Base-by-base conservation (phyloP, 2,329 filamentous ascomycete species). In the Fusarium sp. region DNA sequence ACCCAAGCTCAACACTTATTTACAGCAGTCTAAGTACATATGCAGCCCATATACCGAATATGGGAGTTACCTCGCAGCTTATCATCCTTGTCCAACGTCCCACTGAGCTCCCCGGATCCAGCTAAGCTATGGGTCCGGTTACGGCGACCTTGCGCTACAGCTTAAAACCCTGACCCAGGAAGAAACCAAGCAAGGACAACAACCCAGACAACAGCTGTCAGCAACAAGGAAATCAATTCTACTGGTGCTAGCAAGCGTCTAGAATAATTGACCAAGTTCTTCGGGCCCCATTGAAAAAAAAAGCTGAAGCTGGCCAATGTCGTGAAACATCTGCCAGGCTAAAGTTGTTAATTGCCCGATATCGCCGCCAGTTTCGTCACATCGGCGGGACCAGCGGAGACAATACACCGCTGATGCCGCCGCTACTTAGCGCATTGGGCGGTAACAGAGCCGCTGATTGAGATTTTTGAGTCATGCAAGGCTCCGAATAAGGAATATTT, bases 101-200 rank as follows among this genome's bases (percentile, higher is more conserved):
- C 34, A 36, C 46, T 45, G 54, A 68, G 59, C 64, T 67, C 65
- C 65, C 64, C 64, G 3, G 64, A 68, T 50, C 40, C 36, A 68
- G 65, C 65, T 51, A 67, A 53, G 49, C 39, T 47, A 68, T 53
- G 59, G 65, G 55, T 58, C 65, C 60, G 56, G 47, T 65, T 40
- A 36, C 54, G 64, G 64, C 39, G 63, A 58, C 39, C 39, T 21
- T 44, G 26, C 43, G 42, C 47, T 26, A 12, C 26, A 28, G 26
- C 26, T 28, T 28, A 28, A 28, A 28, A 28, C 26, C 26, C 26
- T 39, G 49, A 53, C 19, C 34, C 30, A 7, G 9, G 21, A 21
- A 15, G 43, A 28, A 28, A 28, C 12, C 26, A 28, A 28, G 12
- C 26, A 28, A 11, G 26, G 17, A 30, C 5, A 7, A 32, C 39